phyloP scores from a whole-genome alignment of 495 filamentous ascomycete genomes.

The Alectoria sarmentosa region DNA sequence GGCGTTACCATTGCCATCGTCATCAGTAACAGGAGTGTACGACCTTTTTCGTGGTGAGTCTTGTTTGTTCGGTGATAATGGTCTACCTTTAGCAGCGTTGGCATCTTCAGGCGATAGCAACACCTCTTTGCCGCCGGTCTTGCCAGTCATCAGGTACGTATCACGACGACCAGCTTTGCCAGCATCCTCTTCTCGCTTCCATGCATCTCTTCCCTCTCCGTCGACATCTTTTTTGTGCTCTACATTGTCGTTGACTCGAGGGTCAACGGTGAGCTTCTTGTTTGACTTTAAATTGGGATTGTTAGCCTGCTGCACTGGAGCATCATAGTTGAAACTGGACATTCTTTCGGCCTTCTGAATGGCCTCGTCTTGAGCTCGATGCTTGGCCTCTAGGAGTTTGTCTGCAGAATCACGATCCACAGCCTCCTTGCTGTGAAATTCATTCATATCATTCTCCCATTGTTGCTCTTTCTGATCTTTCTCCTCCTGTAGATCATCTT shows the following conservation, averaged over 20 bases:
- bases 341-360: slow-evolving; percentile 53
- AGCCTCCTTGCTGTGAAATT: slow-evolving; percentile 41
- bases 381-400: slow-evolving; percentile 49
- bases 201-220: slow-evolving; percentile 66
- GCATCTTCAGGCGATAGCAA: slow-evolving; percentile 39
- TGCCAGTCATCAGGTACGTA: slow-evolving; percentile 45
- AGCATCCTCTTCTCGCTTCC: slow-evolving; percentile 49
- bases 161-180: slow-evolving; percentile 57
- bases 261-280: slow-evolving; percentile 55
- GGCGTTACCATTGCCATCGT: slow-evolving; percentile 34
- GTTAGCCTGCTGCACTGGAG: slow-evolving; percentile 58
- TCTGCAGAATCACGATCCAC: slow-evolving; percentile 38
- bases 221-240: slow-evolving; percentile 68
- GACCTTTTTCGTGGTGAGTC: slow-evolving; percentile 42
- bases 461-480: slow-evolving; percentile 22
- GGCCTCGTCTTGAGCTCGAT: slow-evolving; percentile 54
- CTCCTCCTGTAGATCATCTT: slow-evolving; percentile 54
- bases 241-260: slow-evolving; percentile 54
- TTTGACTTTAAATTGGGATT: slow-evolving; percentile 55
- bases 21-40: slow-evolving; percentile 28
- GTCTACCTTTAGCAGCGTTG: slow-evolving; percentile 25
- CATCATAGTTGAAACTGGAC: slow-evolving; percentile 80
- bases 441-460: slow-evolving; percentile 45
- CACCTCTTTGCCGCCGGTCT: slow-evolving; percentile 52
- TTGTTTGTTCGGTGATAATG: slow-evolving; percentile 52